These are phyloP conservation scores for Fereydounia khargensis DNA, from an alignment of 1,284 basidiomycete genomes.

Conservation along the genomic window DNA sequence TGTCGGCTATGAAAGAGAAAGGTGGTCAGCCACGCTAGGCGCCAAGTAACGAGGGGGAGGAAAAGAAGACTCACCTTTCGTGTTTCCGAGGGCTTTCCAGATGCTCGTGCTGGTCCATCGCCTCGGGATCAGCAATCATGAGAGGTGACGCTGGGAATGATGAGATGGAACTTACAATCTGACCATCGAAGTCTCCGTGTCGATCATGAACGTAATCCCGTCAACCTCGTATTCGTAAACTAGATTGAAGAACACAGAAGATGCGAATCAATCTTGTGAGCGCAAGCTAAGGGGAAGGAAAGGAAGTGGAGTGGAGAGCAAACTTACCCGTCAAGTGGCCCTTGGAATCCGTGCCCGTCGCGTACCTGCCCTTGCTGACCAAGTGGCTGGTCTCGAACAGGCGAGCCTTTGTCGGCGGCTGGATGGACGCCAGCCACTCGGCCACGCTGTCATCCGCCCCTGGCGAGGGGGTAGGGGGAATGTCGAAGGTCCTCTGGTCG, in stretches of 20 bases:
- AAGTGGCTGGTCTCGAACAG: conserved; percentile 9
- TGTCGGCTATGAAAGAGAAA: conserved; percentile 15
- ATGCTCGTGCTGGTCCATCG: conserved; percentile 22
- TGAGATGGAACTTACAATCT: conserved; percentile 21
- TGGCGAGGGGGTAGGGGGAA: too few species aligned
- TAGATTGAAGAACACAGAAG: neutral
- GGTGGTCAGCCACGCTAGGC: too few species aligned
- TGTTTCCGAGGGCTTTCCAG: conserved; percentile 35
- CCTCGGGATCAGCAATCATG: neutral
- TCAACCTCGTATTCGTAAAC: conserved; percentile 35
- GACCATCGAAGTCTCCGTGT: conserved; percentile 32
- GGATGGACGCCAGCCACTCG: too few species aligned
- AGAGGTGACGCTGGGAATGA: neutral
- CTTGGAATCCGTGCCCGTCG: conserved; percentile 22
- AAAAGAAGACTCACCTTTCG: conserved; percentile 12
- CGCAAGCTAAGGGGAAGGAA: too few species aligned
- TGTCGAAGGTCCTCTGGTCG: too few species aligned
- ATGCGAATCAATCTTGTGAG: neutral
- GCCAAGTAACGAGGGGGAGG: neutral
- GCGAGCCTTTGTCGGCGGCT: too few species aligned
- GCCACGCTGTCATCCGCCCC: too few species aligned
- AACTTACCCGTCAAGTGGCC: conserved; percentile 29
- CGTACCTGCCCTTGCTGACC: conserved; percentile 26
- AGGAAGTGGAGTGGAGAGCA: neutral
- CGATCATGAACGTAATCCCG: conserved; percentile 37